Evolutionary conservation across 192 early-diverging fungal species (phyloP).

Genomic region (Borealophlyctis nickersoniae): DNA sequence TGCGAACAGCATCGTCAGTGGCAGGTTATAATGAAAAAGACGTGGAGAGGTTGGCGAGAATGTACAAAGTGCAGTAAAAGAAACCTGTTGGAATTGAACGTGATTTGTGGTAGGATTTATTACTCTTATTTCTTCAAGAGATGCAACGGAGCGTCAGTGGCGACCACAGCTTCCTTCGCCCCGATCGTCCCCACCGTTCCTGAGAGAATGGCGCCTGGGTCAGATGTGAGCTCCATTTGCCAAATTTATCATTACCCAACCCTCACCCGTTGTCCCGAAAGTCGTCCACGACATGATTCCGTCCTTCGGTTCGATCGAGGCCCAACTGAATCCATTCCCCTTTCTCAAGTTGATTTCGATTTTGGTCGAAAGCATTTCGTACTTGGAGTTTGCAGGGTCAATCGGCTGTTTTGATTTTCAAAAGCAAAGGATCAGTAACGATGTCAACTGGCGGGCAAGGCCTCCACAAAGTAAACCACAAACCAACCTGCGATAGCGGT

Average conservation of each 20-base stretch:
- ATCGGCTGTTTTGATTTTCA: conserved; percentile 60
- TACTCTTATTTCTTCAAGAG: conserved; percentile 34
- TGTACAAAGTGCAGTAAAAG: not conserved
- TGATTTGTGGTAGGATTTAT: not conserved
- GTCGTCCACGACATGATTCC: conserved; percentile 75
- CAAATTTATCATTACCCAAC: too few relatives aligned
- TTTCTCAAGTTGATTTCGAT: conserved; percentile 92
- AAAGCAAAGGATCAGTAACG: too few relatives aligned
- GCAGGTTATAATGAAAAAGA: not conserved
- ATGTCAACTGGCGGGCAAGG: too few relatives aligned
- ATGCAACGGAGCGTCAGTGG: conserved; percentile 41
- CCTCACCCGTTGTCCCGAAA: conserved; percentile 68
- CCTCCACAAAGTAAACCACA: too few relatives aligned
- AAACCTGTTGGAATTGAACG: too few relatives aligned
- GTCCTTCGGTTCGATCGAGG: conserved; percentile 65
- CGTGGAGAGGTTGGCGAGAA: not conserved
- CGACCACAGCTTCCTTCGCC: conserved; percentile 58
- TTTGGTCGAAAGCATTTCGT: conserved; percentile 86
- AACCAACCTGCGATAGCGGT: conserved; percentile 54
- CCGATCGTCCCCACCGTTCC: conserved; percentile 55
- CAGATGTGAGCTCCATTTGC: too few relatives aligned
- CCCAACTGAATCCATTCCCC: conserved; percentile 80
- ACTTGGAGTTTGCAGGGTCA: conserved; percentile 66
- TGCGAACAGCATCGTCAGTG: not conserved
- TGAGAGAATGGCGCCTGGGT: not conserved